Conservation (phyloP, 2,329 filamentous ascomycete species). For the Calonectria montana region DNA sequence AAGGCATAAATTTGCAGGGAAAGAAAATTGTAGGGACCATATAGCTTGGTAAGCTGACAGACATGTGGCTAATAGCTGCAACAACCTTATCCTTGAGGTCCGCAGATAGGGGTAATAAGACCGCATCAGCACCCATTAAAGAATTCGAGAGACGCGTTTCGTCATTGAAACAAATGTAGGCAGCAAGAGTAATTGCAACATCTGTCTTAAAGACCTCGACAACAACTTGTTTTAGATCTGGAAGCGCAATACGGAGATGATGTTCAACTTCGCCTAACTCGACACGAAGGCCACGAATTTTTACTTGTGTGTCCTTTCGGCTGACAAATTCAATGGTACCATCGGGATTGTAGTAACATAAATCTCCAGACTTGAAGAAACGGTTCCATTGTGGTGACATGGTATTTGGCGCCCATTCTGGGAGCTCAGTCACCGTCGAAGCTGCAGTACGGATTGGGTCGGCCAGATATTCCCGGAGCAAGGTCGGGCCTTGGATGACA, state of each 20-base stretch:
- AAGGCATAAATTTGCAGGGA: conserved; percentile 21
- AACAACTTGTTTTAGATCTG: background rate
- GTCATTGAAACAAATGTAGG: conserved; percentile 7
- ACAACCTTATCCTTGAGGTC: background rate
- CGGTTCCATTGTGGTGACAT: conserved; percentile 26
- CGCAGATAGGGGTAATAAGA: background rate
- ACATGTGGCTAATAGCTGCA: background rate
- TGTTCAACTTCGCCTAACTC: conserved; percentile 30
- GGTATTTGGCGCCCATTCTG: conserved; percentile 19
- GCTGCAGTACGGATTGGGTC: background rate
- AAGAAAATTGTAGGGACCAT: conserved; percentile 36
- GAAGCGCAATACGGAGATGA: conserved; percentile 3
- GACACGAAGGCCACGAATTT: conserved; percentile 62
- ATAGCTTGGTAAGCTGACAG: conserved; percentile 24
- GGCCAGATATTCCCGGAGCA: background rate
- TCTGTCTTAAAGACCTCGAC: conserved; percentile 8
- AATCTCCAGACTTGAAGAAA: conserved; percentile 38
- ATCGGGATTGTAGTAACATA: conserved; percentile 44
- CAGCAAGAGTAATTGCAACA: conserved; percentile 6
- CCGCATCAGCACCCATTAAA: background rate
- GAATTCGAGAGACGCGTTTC: background rate
- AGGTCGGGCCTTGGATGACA: too few species aligned
- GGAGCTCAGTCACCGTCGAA: conserved; percentile 35
- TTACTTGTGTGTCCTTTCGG: conserved; percentile 65
- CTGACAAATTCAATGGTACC: conserved; percentile 55